Evolutionary conservation across 2,329 filamentous ascomycete species (phyloP), one percentile per base, ranked within the genome.

Genomic region (Diaporthe sp.): DNA sequence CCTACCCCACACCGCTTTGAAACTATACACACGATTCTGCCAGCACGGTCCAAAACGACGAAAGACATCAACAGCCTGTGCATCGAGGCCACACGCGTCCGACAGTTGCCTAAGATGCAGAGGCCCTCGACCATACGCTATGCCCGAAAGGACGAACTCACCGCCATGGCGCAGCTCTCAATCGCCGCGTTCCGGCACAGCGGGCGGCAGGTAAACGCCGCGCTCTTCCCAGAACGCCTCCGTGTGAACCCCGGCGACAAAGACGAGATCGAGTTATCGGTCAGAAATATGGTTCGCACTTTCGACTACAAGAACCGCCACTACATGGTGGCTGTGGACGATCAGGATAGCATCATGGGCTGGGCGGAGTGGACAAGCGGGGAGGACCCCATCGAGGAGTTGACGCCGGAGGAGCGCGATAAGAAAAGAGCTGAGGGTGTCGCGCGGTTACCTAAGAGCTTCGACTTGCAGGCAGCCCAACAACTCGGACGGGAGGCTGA

Each of bases 161-260:
- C 46, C 2, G 17, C 49, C 22, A 37, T 75, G 31, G 31, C 39
- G 7, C 55, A 71, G 46, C 22, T 77, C 17, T 31, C 46, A 9
- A 2, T 53, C 25, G 71, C 15, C 25, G 70, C 75, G 9, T 71
- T 73, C 70, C 53, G 42, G 19, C 44, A 68, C 19, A 68, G 62
- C 31, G 75, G 71, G 7, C 75, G 71, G n/a, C 55, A 51, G 6
- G 44, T 73, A 19, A 75, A 34, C 46, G 62, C 72, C 3, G 70
- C 76, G 9, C 62, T 77, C 7, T 77, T 77, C 70, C 76, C 76
- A 1, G 31, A 71, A 25, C 61, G 25, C 55, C 62, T 75, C 8
- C 70, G 46, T 1, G 15, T 53, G 4, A 44, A 67, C 17, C 34
- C 70, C 1, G 62, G 34, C 19, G 39, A 71, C n/a, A 10, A n/a